Percentiles rank a stretch among this genome's conserved stretches.
Evolutionary conservation across 768 basidiomycete species (phyloP).

Genomic region (Hericium rajendrae): DNA sequence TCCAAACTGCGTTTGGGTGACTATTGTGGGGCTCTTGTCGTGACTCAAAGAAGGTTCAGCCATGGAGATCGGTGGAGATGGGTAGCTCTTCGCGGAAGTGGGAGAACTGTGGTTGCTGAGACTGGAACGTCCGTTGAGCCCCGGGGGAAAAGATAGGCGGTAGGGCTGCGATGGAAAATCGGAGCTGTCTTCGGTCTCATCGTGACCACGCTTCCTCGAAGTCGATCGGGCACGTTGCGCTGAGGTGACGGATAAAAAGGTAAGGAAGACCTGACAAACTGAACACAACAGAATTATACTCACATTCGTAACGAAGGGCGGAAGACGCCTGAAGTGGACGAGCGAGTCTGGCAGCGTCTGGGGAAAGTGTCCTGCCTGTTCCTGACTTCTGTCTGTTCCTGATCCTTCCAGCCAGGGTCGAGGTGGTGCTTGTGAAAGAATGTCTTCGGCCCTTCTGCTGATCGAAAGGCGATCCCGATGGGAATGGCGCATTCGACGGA

Average conservation of each 20-base stretch:
- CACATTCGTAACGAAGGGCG: slow-evolving; percentile 24
- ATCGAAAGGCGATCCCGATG: not conserved
- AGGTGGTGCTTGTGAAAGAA: slow-evolving; percentile 11
- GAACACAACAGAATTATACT: slow-evolving; percentile 9
- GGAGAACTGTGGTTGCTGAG: slow-evolving; percentile 70
- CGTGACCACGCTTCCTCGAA: slow-evolving; percentile 63
- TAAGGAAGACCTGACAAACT: not conserved
- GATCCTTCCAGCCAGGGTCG: not conserved
- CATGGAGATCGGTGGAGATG: slow-evolving; percentile 55
- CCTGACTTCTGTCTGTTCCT: slow-evolving; percentile 19
- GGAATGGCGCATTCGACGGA: slow-evolving; percentile 2
- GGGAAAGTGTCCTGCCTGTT: slow-evolving; percentile 20
- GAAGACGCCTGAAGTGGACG: slow-evolving; percentile 17
- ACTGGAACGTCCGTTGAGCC: slow-evolving; percentile 24
- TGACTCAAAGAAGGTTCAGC: slow-evolving; percentile 32
- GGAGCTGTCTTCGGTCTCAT: slow-evolving; percentile 50
- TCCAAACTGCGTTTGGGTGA: slow-evolving; percentile 30
- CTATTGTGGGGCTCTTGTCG: slow-evolving; percentile 48
- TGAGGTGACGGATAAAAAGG: slow-evolving; percentile 20
- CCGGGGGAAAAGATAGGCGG: slow-evolving; percentile 19
- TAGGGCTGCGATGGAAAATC: slow-evolving; percentile 20
- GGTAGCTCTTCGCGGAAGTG: slow-evolving; percentile 53
- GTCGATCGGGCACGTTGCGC: slow-evolving; percentile 67
- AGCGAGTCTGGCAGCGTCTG: slow-evolving; percentile 22
- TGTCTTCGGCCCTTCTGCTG: slow-evolving; percentile 12